A percentile compares a stretch with the other conserved stretches of the same genome.
Conservation (phyloP, 305 asterid genomes). For the Caryopteris hybrid region DNA sequence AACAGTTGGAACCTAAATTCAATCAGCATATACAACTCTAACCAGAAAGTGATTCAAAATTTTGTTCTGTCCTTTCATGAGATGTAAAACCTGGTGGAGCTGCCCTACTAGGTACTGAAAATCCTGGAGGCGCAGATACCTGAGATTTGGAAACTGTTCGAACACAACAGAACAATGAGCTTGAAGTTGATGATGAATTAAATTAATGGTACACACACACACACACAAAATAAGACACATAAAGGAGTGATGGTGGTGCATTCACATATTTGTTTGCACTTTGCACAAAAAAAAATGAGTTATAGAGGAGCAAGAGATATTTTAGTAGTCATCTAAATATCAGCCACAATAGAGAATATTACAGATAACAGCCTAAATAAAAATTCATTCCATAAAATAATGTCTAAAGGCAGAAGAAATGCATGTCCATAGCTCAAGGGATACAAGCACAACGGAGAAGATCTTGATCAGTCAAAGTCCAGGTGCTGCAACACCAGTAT, state of each 20-base stretch:
- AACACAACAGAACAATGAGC: slow-evolving; percentile 14
- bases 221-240: not conserved
- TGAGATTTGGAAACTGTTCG: slow-evolving; percentile 72
- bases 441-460: not conserved
- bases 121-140: slow-evolving; percentile 79
- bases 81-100: slow-evolving; percentile 39
- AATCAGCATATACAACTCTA: slow-evolving; percentile 5
- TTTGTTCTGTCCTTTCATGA: slow-evolving; percentile 26
- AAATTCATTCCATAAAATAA: not conserved
- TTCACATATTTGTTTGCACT: not conserved
- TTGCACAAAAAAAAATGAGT: not conserved
- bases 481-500: not conserved
- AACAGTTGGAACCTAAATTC: not conserved
- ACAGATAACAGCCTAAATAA: not conserved
- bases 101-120: slow-evolving; percentile 49
- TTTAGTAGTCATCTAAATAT: not conserved
- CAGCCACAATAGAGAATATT: not conserved
- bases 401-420: not conserved
- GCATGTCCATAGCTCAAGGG: not conserved
- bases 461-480: not conserved
- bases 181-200: not conserved
- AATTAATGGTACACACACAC: not conserved
- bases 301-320: not conserved
- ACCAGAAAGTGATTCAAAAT: slow-evolving; percentile 27
- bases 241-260: not conserved